Evolutionary conservation across 768 basidiomycete species (phyloP).

Genomic region (Thelephora aurantiotincta): DNA sequence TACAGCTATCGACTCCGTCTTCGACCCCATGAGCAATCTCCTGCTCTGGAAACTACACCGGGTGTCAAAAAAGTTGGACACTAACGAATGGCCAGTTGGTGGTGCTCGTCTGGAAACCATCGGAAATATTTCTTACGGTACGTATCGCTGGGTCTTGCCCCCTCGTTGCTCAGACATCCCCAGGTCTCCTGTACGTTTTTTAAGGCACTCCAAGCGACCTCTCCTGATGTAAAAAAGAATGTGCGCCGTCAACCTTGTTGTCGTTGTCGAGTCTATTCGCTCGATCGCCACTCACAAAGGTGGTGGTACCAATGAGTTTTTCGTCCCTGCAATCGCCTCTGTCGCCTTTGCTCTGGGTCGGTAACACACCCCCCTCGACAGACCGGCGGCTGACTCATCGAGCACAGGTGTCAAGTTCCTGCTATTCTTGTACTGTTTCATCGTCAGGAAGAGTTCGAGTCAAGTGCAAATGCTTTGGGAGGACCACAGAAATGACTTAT

Average conservation of each 20-base stretch:
- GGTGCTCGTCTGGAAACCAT: slow-evolving; percentile 85
- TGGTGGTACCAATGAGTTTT: slow-evolving; percentile 44
- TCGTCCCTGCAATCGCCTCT: slow-evolving; percentile 71
- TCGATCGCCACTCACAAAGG: slow-evolving; percentile 45
- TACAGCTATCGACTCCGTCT: slow-evolving; percentile 79
- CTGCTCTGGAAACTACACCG: slow-evolving; percentile 70
- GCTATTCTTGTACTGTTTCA: slow-evolving; percentile 78
- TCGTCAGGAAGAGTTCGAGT: slow-evolving; percentile 67
- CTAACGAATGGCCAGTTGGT: slow-evolving; percentile 85
- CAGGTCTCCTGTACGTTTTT: slow-evolving; percentile 33
- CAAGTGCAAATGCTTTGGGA: slow-evolving; percentile 96
- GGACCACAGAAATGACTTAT: slow-evolving; percentile 91
- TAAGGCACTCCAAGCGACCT: background rate
- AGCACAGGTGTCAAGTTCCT: slow-evolving; percentile 65
- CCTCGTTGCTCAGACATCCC: slow-evolving; percentile 2
- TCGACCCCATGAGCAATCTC: slow-evolving; percentile 73
- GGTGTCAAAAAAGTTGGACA: slow-evolving; percentile 56
- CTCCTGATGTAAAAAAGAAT: slow-evolving; percentile 35
- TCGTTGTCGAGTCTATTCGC: slow-evolving; percentile 78
- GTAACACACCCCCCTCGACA: slow-evolving; percentile 6
- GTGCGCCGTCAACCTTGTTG: slow-evolving; percentile 82
- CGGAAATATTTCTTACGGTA: slow-evolving; percentile 79
- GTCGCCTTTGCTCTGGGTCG: slow-evolving; percentile 74
- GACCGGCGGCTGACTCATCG: background rate
- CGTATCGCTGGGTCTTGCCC: slow-evolving; percentile 6